phyloP scores from a whole-genome alignment of 2,329 filamentous ascomycete species.

The Pseudocercospora vitis region DNA sequence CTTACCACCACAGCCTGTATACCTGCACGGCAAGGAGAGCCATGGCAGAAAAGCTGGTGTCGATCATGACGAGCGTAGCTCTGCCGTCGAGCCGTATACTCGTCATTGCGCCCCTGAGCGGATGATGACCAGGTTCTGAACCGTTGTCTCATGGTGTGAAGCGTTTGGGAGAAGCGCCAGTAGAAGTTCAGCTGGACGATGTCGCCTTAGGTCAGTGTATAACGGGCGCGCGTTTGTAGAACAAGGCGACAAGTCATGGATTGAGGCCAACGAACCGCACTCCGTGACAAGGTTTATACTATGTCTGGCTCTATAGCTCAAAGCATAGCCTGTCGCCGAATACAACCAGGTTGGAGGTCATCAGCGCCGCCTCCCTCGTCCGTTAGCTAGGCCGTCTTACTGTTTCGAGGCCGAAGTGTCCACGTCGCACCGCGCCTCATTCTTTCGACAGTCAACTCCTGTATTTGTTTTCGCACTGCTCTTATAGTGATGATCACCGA shows the following conservation, averaged over 20 bases:
- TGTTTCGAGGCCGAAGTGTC: not conserved
- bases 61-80: slow-evolving; percentile 1
- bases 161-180: no score
- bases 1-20: not conserved
- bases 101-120: not conserved
- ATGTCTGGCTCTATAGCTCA: slow-evolving; percentile 1
- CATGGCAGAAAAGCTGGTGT: not conserved
- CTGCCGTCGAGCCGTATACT: not conserved
- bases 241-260: no score
- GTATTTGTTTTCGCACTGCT: not conserved
- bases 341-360: not conserved
- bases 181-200: no score
- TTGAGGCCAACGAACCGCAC: no score
- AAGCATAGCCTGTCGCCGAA: slow-evolving; percentile 1
- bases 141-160: no score
- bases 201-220: no score
- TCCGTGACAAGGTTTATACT: no score
- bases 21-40: not conserved
- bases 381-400: not conserved
- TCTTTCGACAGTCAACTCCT: not conserved
- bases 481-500: not conserved
- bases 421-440: not conserved
- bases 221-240: no score
- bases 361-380: not conserved
- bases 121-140: not conserved